phyloP scores from a whole-genome alignment of 352 stramenopile genomes.

The Phytophthora pistaciae region DNA sequence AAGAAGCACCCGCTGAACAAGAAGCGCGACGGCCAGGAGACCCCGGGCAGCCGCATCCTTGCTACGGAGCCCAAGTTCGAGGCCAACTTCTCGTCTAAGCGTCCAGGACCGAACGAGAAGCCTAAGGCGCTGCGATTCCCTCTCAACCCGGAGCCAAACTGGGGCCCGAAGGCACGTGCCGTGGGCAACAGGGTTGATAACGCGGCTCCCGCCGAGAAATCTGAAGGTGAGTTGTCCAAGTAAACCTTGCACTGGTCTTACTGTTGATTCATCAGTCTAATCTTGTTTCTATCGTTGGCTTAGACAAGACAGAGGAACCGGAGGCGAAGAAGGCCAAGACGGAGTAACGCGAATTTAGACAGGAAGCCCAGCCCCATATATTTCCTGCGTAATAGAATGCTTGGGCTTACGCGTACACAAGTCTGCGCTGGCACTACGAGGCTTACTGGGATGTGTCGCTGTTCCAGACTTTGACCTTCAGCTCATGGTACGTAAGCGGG shows the following conservation, averaged over 20 bases:
- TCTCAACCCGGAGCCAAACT: constrained; percentile 96
- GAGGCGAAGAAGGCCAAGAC: constrained; percentile 87
- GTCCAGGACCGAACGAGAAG: constrained; percentile 73
- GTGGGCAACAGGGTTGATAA: constrained; percentile 71
- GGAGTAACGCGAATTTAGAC: constrained; percentile 48
- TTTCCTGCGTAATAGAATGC: constrained; percentile 45
- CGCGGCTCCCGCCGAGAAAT: constrained; percentile 20
- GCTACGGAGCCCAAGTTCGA: constrained; percentile 86
- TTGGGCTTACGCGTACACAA: constrained; percentile 20
- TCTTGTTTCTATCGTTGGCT: constrained; percentile 19
- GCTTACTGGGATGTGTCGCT: constrained; percentile 41
- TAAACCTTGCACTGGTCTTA: neutral
- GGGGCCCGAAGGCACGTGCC: constrained; percentile 94
- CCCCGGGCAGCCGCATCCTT: constrained; percentile 87
- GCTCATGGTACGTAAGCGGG: constrained; percentile 86
- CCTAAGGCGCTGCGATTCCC: constrained; percentile 94
- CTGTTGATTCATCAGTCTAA: constrained; percentile 13
- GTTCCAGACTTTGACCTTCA: constrained; percentile 88
- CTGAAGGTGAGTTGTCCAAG: constrained; percentile 27
- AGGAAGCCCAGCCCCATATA: constrained; percentile 10
- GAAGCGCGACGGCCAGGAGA: constrained; percentile 85
- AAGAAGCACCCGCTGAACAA: constrained; percentile 95
- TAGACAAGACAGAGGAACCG: constrained; percentile 59
- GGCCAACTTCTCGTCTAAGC: constrained; percentile 86
- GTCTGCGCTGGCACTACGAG: neutral